A percentile compares a stretch with the other conserved stretches of the same genome.
phyloP scores from a whole-genome alignment of 768 basidiomycete species.

The Mycena maculata region DNA sequence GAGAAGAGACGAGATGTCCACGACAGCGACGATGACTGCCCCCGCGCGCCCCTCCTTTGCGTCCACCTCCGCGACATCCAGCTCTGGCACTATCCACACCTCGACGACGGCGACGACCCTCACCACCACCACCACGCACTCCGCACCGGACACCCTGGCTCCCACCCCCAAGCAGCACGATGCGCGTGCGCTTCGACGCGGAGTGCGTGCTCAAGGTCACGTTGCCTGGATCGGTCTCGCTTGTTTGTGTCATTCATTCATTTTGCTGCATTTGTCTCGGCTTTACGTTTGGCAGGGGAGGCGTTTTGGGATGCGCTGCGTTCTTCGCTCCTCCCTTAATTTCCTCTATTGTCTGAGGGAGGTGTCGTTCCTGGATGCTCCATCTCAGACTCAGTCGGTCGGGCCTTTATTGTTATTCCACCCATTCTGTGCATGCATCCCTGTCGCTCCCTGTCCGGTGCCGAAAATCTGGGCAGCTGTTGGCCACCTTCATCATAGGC shows the following conservation, averaged over 20 bases:
- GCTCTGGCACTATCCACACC: not conserved
- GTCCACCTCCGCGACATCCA: not conserved
- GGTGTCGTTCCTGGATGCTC: no score
- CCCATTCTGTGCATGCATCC: no score
- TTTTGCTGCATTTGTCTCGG: not conserved
- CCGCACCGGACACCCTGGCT: not conserved
- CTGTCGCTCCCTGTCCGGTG: no score
- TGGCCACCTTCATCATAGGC: no score
- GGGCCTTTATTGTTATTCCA: no score
- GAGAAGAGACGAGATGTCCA: constrained; percentile 6
- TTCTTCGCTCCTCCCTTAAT: no score
- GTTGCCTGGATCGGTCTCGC: constrained; percentile 64
- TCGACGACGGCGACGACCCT: not conserved
- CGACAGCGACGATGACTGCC: constrained; percentile 1
- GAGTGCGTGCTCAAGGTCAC: constrained; percentile 75
- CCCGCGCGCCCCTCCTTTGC: not conserved
- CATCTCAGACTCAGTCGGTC: no score
- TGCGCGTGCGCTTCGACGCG: constrained; percentile 73
- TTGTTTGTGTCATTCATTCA: not conserved
- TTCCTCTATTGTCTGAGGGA: no score
- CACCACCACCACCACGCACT: not conserved
- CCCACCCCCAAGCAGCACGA: not conserved
- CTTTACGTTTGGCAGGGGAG: no score
- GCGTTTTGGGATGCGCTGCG: no score
- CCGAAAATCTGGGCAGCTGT: no score